A percentile compares a stretch with the other conserved stretches of the same genome.
phyloP scores from a whole-genome alignment of 2,329 filamentous ascomycete species.

The Rhinocladiella similis region DNA sequence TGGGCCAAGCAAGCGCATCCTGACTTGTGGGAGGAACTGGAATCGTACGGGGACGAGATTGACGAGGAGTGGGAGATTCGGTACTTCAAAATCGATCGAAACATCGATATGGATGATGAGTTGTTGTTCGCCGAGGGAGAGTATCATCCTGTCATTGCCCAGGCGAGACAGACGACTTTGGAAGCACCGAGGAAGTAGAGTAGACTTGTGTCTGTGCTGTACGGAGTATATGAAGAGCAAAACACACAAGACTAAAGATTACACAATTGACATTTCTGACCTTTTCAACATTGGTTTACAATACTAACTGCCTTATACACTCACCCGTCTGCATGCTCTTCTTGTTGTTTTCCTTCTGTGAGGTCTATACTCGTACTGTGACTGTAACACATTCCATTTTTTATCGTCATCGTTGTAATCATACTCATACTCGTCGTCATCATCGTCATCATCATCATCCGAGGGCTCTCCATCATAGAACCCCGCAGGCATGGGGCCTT shows the following conservation, averaged over 20 bases:
- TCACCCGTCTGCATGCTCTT: no score
- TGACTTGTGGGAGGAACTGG: slow-evolving; percentile 66
- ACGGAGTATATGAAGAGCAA: no score
- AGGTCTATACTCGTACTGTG: no score
- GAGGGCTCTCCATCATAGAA: slow-evolving; percentile 14
- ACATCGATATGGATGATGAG: slow-evolving; percentile 28
- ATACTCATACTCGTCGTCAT: neutral
- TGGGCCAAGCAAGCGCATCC: slow-evolving; percentile 73
- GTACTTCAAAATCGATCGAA: slow-evolving; percentile 30
- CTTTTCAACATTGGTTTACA: no score
- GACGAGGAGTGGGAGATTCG: slow-evolving; percentile 31
- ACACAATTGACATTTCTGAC: no score
- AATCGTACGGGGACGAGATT: slow-evolving; percentile 34
- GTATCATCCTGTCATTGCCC: slow-evolving; percentile 25
- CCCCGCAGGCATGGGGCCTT: slow-evolving; percentile 19
- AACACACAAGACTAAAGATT: no score
- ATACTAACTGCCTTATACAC: no score
- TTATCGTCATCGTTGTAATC: no score
- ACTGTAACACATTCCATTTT: no score
- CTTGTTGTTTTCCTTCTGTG: no score
- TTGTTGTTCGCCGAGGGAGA: slow-evolving; percentile 25
- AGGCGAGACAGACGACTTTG: slow-evolving; percentile 15
- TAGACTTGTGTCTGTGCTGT: no score
- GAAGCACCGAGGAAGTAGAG: slow-evolving; percentile 13
- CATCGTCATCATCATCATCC: neutral